Percentiles rank a stretch among this genome's conserved stretches.
Conservation (phyloP, 2,329 filamentous ascomycete genomes). For the Ophiostoma sp. region DNA sequence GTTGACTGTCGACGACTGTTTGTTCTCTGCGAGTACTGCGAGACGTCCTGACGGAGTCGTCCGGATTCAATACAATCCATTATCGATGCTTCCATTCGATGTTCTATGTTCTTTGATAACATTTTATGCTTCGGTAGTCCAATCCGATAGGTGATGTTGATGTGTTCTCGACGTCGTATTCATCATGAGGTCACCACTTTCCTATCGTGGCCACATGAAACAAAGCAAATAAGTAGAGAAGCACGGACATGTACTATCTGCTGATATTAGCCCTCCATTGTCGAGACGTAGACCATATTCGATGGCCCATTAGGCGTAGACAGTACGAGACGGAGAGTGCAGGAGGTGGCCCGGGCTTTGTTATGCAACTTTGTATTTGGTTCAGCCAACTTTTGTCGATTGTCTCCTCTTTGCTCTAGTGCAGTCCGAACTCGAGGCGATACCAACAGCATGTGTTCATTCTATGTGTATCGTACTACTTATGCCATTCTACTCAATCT, state of each 20-base stretch:
- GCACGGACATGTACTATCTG: background rate
- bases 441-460: no score
- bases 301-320: background rate
- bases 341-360: constrained; percentile 12
- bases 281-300: background rate
- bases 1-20: background rate
- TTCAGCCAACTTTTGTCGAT: constrained; percentile 8
- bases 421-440: no score
- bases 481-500: no score
- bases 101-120: no score
- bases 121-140: no score
- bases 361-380: constrained; percentile 15
- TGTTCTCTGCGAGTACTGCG: no score
- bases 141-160: background rate
- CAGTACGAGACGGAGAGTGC: constrained; percentile 1
- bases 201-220: constrained; percentile 11
- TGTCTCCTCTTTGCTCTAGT: background rate
- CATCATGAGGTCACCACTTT: constrained; percentile 10
- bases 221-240: constrained; percentile 4
- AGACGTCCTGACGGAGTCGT: background rate
- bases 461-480: no score
- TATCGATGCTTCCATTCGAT: no score
- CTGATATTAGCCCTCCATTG: background rate
- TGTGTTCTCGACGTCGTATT: background rate
- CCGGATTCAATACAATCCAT: background rate